Evolutionary conservation across 2,329 filamentous ascomycete species (phyloP).

Genomic region (Cylindrodendrum hubeiense): DNA sequence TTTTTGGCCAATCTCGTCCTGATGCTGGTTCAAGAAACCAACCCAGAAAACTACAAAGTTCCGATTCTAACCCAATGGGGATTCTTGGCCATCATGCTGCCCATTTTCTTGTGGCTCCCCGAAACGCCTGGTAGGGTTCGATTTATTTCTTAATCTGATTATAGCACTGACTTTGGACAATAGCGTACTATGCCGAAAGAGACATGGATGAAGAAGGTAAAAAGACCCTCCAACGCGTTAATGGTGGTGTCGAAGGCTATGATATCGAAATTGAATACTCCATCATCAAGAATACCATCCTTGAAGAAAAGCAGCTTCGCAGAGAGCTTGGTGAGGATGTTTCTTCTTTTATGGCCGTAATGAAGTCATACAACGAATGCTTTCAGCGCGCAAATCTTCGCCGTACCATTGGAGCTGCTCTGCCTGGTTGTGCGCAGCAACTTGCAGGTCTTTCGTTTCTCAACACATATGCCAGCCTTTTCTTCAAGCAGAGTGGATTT

Average conservation of each 20-base stretch:
- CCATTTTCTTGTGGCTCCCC: conserved; percentile 28
- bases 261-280: conserved; percentile 22
- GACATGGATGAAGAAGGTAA: conserved; percentile 17
- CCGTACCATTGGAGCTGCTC: conserved; percentile 27
- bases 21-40: neutral
- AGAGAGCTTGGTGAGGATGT: conserved; percentile 2
- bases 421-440: conserved; percentile 28
- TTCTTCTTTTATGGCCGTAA: neutral
- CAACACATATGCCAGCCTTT: neutral
- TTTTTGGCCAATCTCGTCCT: conserved; percentile 13
- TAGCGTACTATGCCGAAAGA: conserved; percentile 21
- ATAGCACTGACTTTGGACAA: neutral
- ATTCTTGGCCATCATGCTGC: conserved; percentile 27
- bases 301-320: conserved; percentile 15
- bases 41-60: conserved; percentile 14
- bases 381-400: conserved; percentile 18
- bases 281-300: conserved; percentile 29
- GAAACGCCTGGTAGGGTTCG: conserved; percentile 15
- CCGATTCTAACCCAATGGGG: conserved; percentile 29
- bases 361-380: conserved; percentile 20
- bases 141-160: neutral
- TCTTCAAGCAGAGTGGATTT: neutral
- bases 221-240: conserved; percentile 17
- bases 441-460: conserved; percentile 28
- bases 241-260: conserved; percentile 18